Base-by-base conservation (phyloP, 768 basidiomycete species). In the Calocera viscosa region DNA sequence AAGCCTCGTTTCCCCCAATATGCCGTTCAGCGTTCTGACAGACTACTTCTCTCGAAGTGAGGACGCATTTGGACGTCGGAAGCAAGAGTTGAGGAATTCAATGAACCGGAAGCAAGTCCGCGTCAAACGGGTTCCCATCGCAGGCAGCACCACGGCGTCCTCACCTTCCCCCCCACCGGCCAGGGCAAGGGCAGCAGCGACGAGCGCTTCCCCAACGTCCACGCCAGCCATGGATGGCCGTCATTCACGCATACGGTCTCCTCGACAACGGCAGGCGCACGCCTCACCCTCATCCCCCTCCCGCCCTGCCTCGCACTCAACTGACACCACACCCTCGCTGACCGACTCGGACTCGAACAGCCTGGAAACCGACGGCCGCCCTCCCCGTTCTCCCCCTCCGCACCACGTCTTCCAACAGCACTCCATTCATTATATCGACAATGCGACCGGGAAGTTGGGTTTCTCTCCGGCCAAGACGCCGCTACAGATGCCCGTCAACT, bases 111-210 rank as follows among this genome's bases (percentile, higher is more conserved):
- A 60, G 53, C 53, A 60, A 60, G 26, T 60, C 53, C 53, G 53
- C 53, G 53, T 60, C 53, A 60, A 60, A 60, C 53, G 53, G 53
- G 53, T 60, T 60, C 53, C 53, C 53, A 60, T 60, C 53, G 11
- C 26, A 32, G 30, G 53, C 53, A 30, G 11, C 53, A 60, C 14
- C 30, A 11, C 53, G 30, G 7, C 53, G 30, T 60, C 53, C 30
- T 22, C 19, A 19, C 53, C 53, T 26, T 60, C 53, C 22, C 53
- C 30, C 53, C 30, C 53, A 60, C 26, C 53, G 53, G 53, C 53
- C 11, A 60, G 14, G 30, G 53, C 53, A 32, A 60, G 16, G 53
- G 19, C 53, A 22, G 5, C 53, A 22, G 14, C 53, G 53, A 60
- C 53, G 53, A 60, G 14, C 26, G 53, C 53, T 32, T 26, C 53